Evolutionary conservation across 305 asterid species (phyloP), one percentile per base, ranked within the genome.

Genomic region (Fraxinus xanthoxyloides): DNA sequence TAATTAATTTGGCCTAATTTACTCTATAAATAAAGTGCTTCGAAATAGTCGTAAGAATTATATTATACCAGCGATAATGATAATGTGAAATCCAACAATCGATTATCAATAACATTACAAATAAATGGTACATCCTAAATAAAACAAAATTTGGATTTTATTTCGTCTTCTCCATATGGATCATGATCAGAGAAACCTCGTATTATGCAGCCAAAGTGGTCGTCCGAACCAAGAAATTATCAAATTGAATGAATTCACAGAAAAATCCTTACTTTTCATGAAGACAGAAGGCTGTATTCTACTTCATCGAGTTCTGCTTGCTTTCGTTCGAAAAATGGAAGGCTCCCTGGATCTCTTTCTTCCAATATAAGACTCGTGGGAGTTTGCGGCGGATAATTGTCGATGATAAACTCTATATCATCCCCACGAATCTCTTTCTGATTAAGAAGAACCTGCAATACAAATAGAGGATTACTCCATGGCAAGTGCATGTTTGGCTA

Each of bases 321-420:
- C 77, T 85, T 81, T 80, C 83, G 85, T 15, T 82, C 87, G 21
- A 82, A 82, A 73, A 90, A 84, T 4, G 93, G 93, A 80, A 95
- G 98, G 90, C 92, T 91, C 48, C 95, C 98, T 0, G 98, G 98
- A 85, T 92, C 88, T 78, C 84, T 79, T 80, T 97, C 99, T 87
- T 93, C 97, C 85, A 93, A 80, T 15, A 97, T 88, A 56, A 82
- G 89, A 82, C 90, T 91, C 8, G 89, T 80, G 5, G 98, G 98
- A 38, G 92, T 92, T 79, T 95, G 87, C 0, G 91, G 87, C 24
- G 99, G 99, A 85, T 97, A 97, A 70, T 88, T 91, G 46, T 88
- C 92, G 1, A 97, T 81, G 80, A 97, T 92, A 40, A 79, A 90
- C 48, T 97, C 97, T 2, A 97, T 93, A 80, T 90, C 98, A 1